Percentiles rank a stretch among this genome's conserved stretches.
These are phyloP conservation scores for Lathyrus aphaca DNA, from an alignment of 306 rosid species.

Conservation along the genomic window DNA sequence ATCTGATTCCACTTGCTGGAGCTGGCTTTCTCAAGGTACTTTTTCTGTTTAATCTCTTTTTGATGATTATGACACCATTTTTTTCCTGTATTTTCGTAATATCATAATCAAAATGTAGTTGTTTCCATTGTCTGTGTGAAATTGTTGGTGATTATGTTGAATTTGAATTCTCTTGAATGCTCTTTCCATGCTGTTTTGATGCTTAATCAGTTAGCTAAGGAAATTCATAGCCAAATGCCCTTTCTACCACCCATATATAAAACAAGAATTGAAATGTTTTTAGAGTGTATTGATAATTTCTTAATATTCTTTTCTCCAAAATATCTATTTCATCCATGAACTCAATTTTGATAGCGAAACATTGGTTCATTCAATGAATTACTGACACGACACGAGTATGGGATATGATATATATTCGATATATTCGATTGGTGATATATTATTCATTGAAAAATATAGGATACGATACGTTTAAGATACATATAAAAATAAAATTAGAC, in stretches of 20 bases:
- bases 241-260: too few relatives aligned
- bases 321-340: constrained; percentile 8
- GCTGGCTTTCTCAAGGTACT: constrained; percentile 84
- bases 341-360: not conserved
- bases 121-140: not conserved
- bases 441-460: too few relatives aligned
- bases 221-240: too few relatives aligned
- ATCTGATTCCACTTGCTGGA: constrained; percentile 73
- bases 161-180: not conserved
- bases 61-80: not conserved
- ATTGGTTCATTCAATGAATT: not conserved
- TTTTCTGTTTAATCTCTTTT: constrained; percentile 21
- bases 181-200: not conserved
- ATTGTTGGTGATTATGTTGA: not conserved
- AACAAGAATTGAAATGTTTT: too few relatives aligned
- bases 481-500: too few relatives aligned
- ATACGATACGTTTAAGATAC: too few relatives aligned
- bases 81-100: not conserved
- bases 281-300: not conserved
- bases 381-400: too few relatives aligned
- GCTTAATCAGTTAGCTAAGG: not conserved
- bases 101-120: not conserved
- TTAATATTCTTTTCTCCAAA: not conserved
- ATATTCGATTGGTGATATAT: too few relatives aligned
- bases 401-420: too few relatives aligned